Conservation (phyloP, 768 basidiomycete species). For the Jaapia argillacea region DNA sequence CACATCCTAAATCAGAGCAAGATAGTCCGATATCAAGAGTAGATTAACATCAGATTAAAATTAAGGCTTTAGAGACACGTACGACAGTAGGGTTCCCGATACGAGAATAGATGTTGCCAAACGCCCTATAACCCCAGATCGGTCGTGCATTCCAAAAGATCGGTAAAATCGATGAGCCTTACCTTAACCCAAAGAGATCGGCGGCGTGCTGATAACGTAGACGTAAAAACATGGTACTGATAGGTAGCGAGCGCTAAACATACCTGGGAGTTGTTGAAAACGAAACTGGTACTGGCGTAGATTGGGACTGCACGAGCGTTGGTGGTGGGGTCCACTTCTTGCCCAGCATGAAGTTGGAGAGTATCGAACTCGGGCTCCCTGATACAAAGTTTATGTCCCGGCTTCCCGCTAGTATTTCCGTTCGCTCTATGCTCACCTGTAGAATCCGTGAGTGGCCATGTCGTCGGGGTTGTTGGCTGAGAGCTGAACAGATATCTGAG, state of each 20-base stretch:
- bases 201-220: conserved; percentile 45
- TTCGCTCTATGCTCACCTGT: conserved; percentile 3
- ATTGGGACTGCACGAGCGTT: conserved; percentile 74
- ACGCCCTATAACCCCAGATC: conserved; percentile 22
- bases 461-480: no score
- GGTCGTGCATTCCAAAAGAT: not conserved
- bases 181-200: conserved; percentile 59
- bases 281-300: conserved; percentile 63
- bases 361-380: conserved; percentile 67
- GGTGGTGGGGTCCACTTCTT: conserved; percentile 49
- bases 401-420: not conserved
- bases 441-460: conserved; percentile 9
- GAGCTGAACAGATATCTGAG: no score
- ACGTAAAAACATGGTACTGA: not conserved
- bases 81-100: conserved; percentile 62
- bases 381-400: not conserved
- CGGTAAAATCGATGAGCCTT: not conserved
- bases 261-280: conserved; percentile 63
- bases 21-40: not conserved
- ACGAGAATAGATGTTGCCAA: conserved; percentile 57
- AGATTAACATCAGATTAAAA: not conserved
- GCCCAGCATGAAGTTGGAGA: conserved; percentile 71
- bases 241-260: conserved; percentile 10
- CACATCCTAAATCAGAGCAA: conserved; percentile 38
- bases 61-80: conserved; percentile 17